phyloP scores from a whole-genome alignment of 2,329 filamentous ascomycete genomes.

The Leptodontidium sp. region DNA sequence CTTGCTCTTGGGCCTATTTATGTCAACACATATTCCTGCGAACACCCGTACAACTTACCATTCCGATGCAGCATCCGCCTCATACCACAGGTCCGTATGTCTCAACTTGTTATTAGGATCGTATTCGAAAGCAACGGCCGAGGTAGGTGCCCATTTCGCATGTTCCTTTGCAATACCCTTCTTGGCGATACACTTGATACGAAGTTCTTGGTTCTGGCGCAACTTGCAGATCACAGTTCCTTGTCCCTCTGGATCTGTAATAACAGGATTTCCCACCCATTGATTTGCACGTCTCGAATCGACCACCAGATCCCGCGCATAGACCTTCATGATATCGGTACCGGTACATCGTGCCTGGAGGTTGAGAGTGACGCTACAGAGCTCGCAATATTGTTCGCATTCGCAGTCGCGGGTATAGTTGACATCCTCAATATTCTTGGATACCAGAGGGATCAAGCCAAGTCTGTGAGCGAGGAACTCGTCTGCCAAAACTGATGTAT shows the following conservation, averaged over 20 bases:
- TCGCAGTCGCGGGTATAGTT: slow-evolving; percentile 94
- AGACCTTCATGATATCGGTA: slow-evolving; percentile 92
- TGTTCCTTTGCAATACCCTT: slow-evolving; percentile 99
- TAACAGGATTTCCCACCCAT: slow-evolving; percentile 80
- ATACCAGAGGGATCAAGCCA: slow-evolving; percentile 87
- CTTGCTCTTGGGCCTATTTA: slow-evolving; percentile 77
- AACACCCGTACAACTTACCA: slow-evolving; percentile 67
- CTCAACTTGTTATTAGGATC: slow-evolving; percentile 96
- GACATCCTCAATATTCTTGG: slow-evolving; percentile 82
- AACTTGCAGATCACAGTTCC: slow-evolving; percentile 92
- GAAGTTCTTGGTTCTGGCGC: slow-evolving; percentile 86
- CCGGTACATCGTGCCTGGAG: slow-evolving; percentile 86
- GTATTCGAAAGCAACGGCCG: slow-evolving; percentile 96
- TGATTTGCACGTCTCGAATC: slow-evolving; percentile 74
- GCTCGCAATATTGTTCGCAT: slow-evolving; percentile 93
- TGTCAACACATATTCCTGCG: slow-evolving; percentile 25
- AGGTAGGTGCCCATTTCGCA: slow-evolving; percentile 94
- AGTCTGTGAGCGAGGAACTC: slow-evolving; percentile 95
- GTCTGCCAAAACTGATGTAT: slow-evolving; percentile 95
- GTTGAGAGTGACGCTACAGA: slow-evolving; percentile 85
- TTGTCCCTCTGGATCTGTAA: slow-evolving; percentile 81
- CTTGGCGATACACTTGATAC: slow-evolving; percentile 92
- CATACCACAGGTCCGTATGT: slow-evolving; percentile 95
- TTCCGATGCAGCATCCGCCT: slow-evolving; percentile 81
- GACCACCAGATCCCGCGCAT: slow-evolving; percentile 86